phyloP scores from a whole-genome alignment of 306 rosid species.

The Prunus armeniaca region DNA sequence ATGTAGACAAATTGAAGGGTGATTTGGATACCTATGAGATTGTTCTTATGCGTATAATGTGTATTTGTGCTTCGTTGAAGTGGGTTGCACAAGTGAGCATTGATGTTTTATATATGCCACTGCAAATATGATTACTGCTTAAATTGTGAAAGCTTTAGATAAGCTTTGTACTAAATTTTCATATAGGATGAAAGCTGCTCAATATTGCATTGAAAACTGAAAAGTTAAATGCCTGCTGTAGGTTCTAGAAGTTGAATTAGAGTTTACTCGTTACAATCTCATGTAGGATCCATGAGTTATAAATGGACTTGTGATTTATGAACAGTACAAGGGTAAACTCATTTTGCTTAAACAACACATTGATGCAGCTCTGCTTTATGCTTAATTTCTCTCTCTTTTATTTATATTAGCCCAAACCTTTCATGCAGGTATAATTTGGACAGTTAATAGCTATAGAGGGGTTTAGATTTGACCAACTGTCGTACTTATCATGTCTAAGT shows the following conservation, averaged over 20 bases:
- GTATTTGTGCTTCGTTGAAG: conserved; percentile 29
- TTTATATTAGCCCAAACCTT: background rate
- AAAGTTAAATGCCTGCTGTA: background rate
- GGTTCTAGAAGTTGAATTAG: conserved; percentile 1
- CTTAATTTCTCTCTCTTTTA: conserved; percentile 11
- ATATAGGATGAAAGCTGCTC: background rate
- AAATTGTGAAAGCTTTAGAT: background rate
- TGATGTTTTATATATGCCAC: background rate
- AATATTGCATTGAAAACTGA: background rate
- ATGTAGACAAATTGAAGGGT: conserved; percentile 41
- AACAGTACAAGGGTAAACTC: too few relatives aligned
- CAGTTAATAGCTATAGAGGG: background rate
- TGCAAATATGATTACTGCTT: conserved; percentile 4
- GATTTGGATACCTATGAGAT: conserved; percentile 33
- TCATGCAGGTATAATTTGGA: conserved; percentile 11
- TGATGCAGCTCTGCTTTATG: background rate
- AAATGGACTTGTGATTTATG: background rate
- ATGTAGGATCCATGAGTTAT: background rate
- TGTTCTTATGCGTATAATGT: conserved; percentile 35
- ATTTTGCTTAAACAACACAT: background rate
- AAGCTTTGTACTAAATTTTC: background rate
- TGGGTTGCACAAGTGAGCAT: conserved; percentile 22
- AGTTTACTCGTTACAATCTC: background rate
- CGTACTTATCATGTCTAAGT: conserved; percentile 4
- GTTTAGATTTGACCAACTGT: conserved; percentile 19